Base-by-base conservation (phyloP, 73 alveolate genomes). In the Symbiodinium natans region DNA sequence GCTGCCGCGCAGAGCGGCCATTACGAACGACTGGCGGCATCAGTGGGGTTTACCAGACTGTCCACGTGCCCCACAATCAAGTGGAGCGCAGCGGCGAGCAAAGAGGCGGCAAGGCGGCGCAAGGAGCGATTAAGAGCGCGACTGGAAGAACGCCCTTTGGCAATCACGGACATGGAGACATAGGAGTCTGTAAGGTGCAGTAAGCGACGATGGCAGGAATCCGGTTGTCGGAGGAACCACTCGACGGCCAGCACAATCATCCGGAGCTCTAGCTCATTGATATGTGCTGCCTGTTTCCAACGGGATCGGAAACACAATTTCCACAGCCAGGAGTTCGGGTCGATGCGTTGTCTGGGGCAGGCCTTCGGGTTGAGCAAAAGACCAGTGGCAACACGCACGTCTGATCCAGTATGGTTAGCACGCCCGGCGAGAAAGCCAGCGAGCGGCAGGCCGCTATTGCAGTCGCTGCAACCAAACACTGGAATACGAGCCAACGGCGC, bases 371-470 rank as follows among this genome's bases (percentile, higher is more conserved):
- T 54, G 2, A 54, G 0, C 2, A 34, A 46, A 13, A 31, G 41
- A 0, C 93, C 93, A 5, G 63, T 54, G 10, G 68, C 8, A 5
- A 86, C 34, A 0, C 93, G 52, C 7, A 86, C 43, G 36, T 86
- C 93, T 1, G 41, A 34, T 6, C 93, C 93, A 2, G 93, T 86
- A 41, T 54, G 83, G 36, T 86, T 86, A 27, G 77, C 77, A 1
- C 73, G 42, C 19, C 48, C 29, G 46, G 74, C 36, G 15, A 88
- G 25, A 13, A 13, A 46, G 59, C 59, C 59, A 46, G 59, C 59
- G 3, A 48, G 63, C 13, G 63, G 19, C 1, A 48, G 27, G 1
- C 17, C 19, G 63, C 27, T 15, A 5, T 2, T 17, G 27, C 2
- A 48, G 19, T 17, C 3, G 10, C 27, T 15, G 19, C 27, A 17